Evolutionary conservation across 768 basidiomycete genomes (phyloP).

Genomic region (Mycena sanguinolenta): DNA sequence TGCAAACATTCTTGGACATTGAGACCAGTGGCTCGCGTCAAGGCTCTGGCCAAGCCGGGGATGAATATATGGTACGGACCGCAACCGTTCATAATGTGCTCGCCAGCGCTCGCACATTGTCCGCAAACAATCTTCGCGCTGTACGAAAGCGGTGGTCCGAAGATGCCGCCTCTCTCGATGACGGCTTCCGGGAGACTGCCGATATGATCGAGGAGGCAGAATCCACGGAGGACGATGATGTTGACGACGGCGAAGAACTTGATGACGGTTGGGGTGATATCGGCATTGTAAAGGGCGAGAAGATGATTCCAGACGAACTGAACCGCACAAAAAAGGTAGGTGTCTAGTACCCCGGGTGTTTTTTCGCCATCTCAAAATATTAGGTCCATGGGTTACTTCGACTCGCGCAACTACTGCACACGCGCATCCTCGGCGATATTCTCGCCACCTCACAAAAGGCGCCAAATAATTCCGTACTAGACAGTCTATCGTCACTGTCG

Average conservation of each 20-base stretch:
- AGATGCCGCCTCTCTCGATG: conserved; percentile 70
- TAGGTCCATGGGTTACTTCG: conserved; percentile 75
- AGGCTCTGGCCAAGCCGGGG: conserved; percentile 44
- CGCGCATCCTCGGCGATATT: conserved; percentile 67
- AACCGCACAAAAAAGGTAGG: conserved; percentile 71
- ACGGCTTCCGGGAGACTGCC: conserved; percentile 70
- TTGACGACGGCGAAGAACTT: conserved; percentile 41
- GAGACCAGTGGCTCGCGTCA: conserved; percentile 41
- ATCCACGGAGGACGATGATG: conserved; percentile 47
- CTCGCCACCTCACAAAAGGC: conserved; percentile 50
- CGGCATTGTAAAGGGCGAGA: conserved; percentile 60
- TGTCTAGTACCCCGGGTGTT: conserved; percentile 5
- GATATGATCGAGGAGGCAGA: conserved; percentile 62
- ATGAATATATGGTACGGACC: conserved; percentile 69
- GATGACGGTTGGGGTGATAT: conserved; percentile 79
- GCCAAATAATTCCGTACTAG: conserved; percentile 52
- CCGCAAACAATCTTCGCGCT: conserved; percentile 68
- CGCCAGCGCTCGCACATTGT: conserved; percentile 63
- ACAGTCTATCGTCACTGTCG: conserved; percentile 65
- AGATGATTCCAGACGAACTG: conserved; percentile 64
- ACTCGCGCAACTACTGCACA: conserved; percentile 71
- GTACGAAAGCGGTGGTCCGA: conserved; percentile 65
- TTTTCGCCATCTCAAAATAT: conserved; percentile 3
- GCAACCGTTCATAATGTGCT: conserved; percentile 75
- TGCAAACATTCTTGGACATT: conserved; percentile 57